phyloP scores from a whole-genome alignment of 257 asterid genomes.

The Craterostigma plantagineum region DNA sequence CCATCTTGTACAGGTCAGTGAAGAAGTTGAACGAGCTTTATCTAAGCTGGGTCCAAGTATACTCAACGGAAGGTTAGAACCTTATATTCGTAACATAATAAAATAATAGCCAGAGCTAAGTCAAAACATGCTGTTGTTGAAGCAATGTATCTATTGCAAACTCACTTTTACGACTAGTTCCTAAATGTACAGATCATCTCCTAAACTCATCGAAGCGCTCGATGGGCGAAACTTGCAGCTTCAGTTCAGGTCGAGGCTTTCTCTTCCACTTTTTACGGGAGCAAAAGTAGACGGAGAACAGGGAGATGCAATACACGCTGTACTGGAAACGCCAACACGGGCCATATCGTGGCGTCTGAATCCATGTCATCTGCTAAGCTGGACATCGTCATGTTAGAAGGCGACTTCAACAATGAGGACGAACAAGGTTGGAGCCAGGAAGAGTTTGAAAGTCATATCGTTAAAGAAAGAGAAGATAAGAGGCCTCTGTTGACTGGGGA shows the following conservation, averaged over 20 bases:
- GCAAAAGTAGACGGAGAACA: slow-evolving; percentile 98
- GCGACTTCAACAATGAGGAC: slow-evolving; percentile 80
- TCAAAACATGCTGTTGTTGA: not conserved
- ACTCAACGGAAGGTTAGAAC: slow-evolving; percentile 57
- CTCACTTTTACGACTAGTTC: slow-evolving; percentile 1
- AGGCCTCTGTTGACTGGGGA: slow-evolving; percentile 90
- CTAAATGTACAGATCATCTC: slow-evolving; percentile 42
- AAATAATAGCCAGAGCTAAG: slow-evolving; percentile 7
- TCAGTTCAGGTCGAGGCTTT: slow-evolving; percentile 64
- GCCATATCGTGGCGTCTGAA: slow-evolving; percentile 69
- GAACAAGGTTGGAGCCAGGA: slow-evolving; percentile 79
- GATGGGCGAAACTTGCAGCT: slow-evolving; percentile 90
- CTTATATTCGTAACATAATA: not conserved
- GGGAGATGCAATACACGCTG: slow-evolving; percentile 80
- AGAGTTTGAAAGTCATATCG: slow-evolving; percentile 86
- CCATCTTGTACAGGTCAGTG: slow-evolving; percentile 67
- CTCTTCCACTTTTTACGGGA: slow-evolving; percentile 88
- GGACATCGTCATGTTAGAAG: slow-evolving; percentile 81
- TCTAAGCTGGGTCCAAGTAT: slow-evolving; percentile 84
- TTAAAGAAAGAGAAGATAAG: slow-evolving; percentile 91
- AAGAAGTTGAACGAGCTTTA: slow-evolving; percentile 95
- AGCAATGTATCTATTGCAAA: slow-evolving; percentile 2
- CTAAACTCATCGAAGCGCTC: slow-evolving; percentile 76
- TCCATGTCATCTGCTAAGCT: slow-evolving; percentile 71
- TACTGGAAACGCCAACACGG: slow-evolving; percentile 50